A percentile compares a stretch with the other conserved stretches of the same genome.
These are phyloP conservation scores for Potentilla sterilis DNA, from an alignment of 306 rosid genomes.

Conservation along the genomic window DNA sequence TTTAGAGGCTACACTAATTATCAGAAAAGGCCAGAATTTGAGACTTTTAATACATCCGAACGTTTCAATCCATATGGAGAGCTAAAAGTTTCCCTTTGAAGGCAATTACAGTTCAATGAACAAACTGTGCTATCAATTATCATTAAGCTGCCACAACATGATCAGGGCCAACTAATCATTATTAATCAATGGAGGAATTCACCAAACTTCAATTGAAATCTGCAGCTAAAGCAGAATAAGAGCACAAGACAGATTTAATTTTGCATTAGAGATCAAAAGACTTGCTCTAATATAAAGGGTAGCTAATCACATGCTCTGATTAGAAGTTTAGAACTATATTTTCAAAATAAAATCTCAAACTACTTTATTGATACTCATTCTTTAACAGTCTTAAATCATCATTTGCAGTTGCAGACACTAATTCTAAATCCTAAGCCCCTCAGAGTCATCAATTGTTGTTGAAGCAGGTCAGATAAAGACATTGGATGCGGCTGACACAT, in stretches of 20 bases:
- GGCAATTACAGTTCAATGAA: neutral
- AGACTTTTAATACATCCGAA: neutral
- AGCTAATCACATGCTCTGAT: neutral
- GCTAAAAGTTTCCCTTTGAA: neutral
- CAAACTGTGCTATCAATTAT: neutral
- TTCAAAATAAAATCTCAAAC: neutral
- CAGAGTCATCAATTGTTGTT: constrained; percentile 3
- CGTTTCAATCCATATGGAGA: neutral
- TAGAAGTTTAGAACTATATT: neutral
- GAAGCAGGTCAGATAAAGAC: constrained; percentile 9
- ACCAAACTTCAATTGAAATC: no score
- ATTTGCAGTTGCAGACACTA: neutral
- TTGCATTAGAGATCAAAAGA: no score
- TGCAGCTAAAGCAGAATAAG: no score
- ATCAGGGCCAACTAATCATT: neutral
- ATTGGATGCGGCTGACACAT: neutral
- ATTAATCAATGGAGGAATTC: no score
- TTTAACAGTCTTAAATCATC: neutral
- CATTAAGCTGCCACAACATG: neutral
- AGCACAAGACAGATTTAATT: no score
- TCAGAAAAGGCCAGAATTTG: neutral
- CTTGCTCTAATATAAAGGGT: no score
- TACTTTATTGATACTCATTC: neutral
- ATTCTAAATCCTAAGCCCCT: neutral
- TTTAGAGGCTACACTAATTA: neutral